Percentiles rank a stretch among this genome's conserved stretches.
Conservation (phyloP, 345 rosid genomes). For the Punica granatum region DNA sequence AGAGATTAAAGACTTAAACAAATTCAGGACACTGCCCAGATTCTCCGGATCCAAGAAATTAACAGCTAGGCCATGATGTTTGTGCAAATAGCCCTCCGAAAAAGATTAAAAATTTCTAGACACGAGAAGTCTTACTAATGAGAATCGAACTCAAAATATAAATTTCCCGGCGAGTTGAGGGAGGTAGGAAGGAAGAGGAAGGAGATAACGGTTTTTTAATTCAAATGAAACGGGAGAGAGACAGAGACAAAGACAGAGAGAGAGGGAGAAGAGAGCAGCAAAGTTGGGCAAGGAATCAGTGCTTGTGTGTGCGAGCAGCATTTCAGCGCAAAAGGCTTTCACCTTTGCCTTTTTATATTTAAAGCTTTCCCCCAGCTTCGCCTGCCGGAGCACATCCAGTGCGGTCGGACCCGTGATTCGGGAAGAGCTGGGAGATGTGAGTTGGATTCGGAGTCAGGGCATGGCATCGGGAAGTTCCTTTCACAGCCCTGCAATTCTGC, state of each 20-base stretch:
- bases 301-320: neutral
- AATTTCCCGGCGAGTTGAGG: too few species aligned
- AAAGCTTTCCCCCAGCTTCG: neutral
- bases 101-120: conserved; percentile 17
- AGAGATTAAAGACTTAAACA: neutral
- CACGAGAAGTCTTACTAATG: too few species aligned
- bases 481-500: neutral
- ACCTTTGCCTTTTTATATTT: neutral
- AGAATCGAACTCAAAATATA: too few species aligned
- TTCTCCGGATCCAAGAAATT: conserved; percentile 76
- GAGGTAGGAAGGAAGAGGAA: conserved; percentile 3
- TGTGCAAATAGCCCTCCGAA: conserved; percentile 23
- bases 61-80: conserved; percentile 62
- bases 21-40: conserved; percentile 28
- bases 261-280: neutral
- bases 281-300: neutral
- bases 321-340: neutral
- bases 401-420: neutral
- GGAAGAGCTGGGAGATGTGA: neutral
- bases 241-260: neutral
- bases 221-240: neutral
- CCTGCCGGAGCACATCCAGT: neutral
- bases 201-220: conserved; percentile 4
- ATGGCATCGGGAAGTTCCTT: neutral
- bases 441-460: neutral